Percentiles rank a stretch among this genome's conserved stretches.
phyloP scores from a whole-genome alignment of 768 basidiomycete species.

The Kwoniella heveanensis region DNA sequence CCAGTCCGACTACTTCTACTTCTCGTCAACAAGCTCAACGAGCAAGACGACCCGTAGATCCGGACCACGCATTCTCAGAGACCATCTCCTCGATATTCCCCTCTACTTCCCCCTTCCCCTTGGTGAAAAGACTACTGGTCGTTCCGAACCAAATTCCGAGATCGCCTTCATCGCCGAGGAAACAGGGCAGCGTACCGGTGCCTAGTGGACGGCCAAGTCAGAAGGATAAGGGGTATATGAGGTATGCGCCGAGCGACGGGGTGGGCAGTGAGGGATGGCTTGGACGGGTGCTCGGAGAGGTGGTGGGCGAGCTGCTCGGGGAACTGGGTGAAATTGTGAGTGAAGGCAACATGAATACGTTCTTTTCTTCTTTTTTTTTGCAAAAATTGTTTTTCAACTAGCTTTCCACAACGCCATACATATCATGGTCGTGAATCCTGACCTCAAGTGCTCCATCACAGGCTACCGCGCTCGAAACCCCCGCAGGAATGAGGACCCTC shows the following conservation, averaged over 20 bases:
- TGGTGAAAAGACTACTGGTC: constrained; percentile 61
- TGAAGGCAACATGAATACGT: too few relatives aligned
- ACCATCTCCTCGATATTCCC: constrained; percentile 70
- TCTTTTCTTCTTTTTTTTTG: too few relatives aligned
- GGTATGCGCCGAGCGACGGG: constrained; percentile 65
- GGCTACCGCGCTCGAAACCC: constrained; percentile 78
- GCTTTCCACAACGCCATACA: too few relatives aligned
- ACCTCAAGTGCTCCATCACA: constrained; percentile 52
- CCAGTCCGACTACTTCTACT: constrained; percentile 17
- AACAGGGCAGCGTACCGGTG: constrained; percentile 9
- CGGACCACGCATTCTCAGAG: constrained; percentile 66
- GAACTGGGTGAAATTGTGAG: constrained; percentile 84
- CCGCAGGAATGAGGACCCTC: constrained; percentile 80
- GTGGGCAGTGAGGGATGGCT: constrained; percentile 72
- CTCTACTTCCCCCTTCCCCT: constrained; percentile 68
- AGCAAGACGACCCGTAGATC: constrained; percentile 54
- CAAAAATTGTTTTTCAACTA: too few relatives aligned
- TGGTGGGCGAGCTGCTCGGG: constrained; percentile 81
- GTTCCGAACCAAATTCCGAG: constrained; percentile 31
- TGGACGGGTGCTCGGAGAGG: constrained; percentile 81
- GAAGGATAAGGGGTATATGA: constrained; percentile 63
- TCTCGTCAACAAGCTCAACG: constrained; percentile 61
- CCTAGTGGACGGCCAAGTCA: constrained; percentile 49
- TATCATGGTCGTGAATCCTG: too few relatives aligned
- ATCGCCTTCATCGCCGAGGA: constrained; percentile 56